These are phyloP conservation scores for Gossypium schwendimanii DNA, from an alignment of 441 rosid species.

Conservation along the genomic window DNA sequence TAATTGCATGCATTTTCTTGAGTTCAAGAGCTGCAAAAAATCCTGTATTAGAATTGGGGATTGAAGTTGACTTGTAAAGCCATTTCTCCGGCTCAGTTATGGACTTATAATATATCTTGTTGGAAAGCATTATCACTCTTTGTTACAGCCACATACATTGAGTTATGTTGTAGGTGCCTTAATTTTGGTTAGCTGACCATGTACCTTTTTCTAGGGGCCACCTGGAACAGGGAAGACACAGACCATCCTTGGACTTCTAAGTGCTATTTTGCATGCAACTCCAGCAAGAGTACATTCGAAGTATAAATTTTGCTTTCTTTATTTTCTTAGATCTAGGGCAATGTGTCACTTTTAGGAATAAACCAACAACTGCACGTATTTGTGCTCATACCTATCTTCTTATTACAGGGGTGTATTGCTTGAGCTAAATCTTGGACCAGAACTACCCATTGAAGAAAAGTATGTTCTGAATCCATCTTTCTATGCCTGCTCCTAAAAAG, in stretches of 20 bases:
- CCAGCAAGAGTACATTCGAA: conserved; percentile 65
- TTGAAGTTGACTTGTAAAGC: neutral
- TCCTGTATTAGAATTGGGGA: neutral
- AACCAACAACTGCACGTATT: neutral
- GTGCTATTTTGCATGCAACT: conserved; percentile 93
- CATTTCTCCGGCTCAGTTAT: neutral
- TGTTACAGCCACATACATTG: neutral
- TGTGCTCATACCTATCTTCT: neutral
- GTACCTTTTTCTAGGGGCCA: conserved; percentile 64
- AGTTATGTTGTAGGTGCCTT: neutral
- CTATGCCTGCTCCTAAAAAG: neutral
- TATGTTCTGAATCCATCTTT: conserved; percentile 29
- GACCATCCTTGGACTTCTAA: conserved; percentile 85
- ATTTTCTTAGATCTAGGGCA: neutral
- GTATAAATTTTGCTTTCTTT: conserved; percentile 30
- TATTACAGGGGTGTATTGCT: conserved; percentile 39
- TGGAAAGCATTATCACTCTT: neutral
- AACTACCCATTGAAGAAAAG: conserved; percentile 67
- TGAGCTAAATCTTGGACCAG: conserved; percentile 41
- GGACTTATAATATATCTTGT: neutral
- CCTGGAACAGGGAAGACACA: conserved; percentile 99
- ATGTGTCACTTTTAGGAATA: neutral
- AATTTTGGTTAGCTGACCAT: conserved; percentile 13
- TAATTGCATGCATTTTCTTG: neutral
- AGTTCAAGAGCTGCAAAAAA: neutral